These are phyloP conservation scores for Schwanniomyces sp. DNA, from an alignment of 805 yeast genomes.

Conservation along the genomic window DNA sequence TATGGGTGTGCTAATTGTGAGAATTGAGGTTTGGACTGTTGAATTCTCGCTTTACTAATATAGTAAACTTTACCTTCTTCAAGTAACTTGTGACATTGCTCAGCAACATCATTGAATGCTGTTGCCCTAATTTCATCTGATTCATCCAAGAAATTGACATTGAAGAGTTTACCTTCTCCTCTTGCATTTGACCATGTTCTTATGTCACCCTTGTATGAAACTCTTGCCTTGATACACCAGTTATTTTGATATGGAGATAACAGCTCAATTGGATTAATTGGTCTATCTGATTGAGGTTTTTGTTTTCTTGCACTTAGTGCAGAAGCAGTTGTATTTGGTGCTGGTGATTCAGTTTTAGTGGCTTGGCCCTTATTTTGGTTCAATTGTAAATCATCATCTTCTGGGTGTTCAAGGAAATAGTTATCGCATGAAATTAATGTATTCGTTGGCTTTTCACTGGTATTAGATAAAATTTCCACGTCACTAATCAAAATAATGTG, in stretches of 20 bases:
- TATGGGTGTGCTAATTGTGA: slow-evolving; percentile 83
- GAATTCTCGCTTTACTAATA: slow-evolving; percentile 77
- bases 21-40: slow-evolving; percentile 82
- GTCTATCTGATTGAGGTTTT: slow-evolving; percentile 18
- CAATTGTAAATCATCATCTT: slow-evolving; percentile 40
- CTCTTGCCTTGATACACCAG: slow-evolving; percentile 94
- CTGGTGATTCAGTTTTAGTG: slow-evolving; percentile 6
- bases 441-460: slow-evolving; percentile 37
- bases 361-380: slow-evolving; percentile 12
- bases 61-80: slow-evolving; percentile 91
- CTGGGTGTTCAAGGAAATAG: slow-evolving; percentile 59
- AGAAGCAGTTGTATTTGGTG: slow-evolving; percentile 8
- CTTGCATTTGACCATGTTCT: slow-evolving; percentile 83
- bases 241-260: slow-evolving; percentile 86
- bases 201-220: slow-evolving; percentile 82
- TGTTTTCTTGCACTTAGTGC: slow-evolving; percentile 6
- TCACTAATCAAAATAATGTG: slow-evolving; percentile 49
- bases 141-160: slow-evolving; percentile 85
- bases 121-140: slow-evolving; percentile 96
- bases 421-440: slow-evolving; percentile 51
- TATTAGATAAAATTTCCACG: slow-evolving; percentile 40
- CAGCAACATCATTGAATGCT: slow-evolving; percentile 87
- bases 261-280: slow-evolving; percentile 75
- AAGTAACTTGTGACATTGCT: slow-evolving; percentile 67
- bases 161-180: slow-evolving; percentile 89